Percentiles rank a stretch among this genome's conserved stretches.
Conservation (phyloP, 2,329 filamentous ascomycete species). For the Aspergillus thermomutatus region DNA sequence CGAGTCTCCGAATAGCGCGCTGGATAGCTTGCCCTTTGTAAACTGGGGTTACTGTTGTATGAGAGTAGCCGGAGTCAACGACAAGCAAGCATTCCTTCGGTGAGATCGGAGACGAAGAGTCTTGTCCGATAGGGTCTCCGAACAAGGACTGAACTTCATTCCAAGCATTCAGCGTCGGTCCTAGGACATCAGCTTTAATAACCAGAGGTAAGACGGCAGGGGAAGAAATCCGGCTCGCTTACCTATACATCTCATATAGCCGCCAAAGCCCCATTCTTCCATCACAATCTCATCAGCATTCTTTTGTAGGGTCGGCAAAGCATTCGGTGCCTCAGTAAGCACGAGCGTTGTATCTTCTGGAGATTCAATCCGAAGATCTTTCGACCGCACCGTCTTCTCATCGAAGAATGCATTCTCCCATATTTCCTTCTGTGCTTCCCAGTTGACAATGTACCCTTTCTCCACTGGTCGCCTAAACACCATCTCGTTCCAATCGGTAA, state of each 20-base stretch:
- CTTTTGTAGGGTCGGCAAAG: conserved; percentile 72
- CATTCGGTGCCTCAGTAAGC: conserved; percentile 81
- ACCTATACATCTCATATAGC: conserved; percentile 76
- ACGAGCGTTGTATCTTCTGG: conserved; percentile 79
- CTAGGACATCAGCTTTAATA: conserved; percentile 40
- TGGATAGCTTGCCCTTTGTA: conserved; percentile 79
- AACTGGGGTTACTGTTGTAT: conserved; percentile 85
- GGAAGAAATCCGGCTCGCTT: conserved; percentile 30
- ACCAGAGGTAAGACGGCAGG: not conserved
- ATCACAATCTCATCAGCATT: conserved; percentile 97
- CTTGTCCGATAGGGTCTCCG: conserved; percentile 50
- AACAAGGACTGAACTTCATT: conserved; percentile 71
- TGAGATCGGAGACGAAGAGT: conserved; percentile 37
- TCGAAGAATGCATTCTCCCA: conserved; percentile 90
- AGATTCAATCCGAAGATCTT: conserved; percentile 46
- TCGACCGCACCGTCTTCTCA: conserved; percentile 58
- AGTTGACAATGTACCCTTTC: conserved; percentile 92
- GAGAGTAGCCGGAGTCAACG: conserved; percentile 88
- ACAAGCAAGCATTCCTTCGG: conserved; percentile 82
- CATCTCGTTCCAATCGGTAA: conserved; percentile 85
- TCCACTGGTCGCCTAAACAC: conserved; percentile 85
- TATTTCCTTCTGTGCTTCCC: conserved; percentile 92
- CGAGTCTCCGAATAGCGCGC: conserved; percentile 75
- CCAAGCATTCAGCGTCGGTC: conserved; percentile 74
- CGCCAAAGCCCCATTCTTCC: conserved; percentile 91